Conservation (phyloP, 1,284 basidiomycete genomes). For the Coniferiporia weirii region DNA sequence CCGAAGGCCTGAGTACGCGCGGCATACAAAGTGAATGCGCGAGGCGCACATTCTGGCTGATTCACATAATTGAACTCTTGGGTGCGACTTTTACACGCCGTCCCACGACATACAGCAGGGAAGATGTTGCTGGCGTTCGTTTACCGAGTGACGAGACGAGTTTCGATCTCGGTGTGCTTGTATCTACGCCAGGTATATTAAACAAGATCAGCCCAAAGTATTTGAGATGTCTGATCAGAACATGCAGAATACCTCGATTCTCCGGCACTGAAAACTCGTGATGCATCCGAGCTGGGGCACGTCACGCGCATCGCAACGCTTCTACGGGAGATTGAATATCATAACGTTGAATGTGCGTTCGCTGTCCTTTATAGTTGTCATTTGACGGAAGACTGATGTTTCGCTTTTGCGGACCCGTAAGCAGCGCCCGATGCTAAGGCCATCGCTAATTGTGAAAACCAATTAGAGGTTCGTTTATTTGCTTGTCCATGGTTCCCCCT, state of each 20-base stretch:
- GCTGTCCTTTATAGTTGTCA: neutral
- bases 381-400: neutral
- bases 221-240: constrained; percentile 11
- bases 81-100: constrained; percentile 46
- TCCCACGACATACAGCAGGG: constrained; percentile 42
- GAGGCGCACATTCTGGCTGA: constrained; percentile 73
- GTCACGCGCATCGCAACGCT: constrained; percentile 62
- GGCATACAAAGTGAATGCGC: constrained; percentile 66
- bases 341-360: constrained; percentile 24
- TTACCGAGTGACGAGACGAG: constrained; percentile 72
- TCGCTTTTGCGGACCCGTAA: neutral
- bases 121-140: constrained; percentile 51
- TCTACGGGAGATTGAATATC: constrained; percentile 42
- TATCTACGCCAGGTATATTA: constrained; percentile 53
- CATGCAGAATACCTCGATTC: constrained; percentile 58
- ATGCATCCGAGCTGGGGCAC: constrained; percentile 67
- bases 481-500: neutral
- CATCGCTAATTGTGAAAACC: constrained; percentile 5
- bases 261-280: constrained; percentile 51
- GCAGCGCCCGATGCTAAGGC: constrained; percentile 9
- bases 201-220: constrained; percentile 16
- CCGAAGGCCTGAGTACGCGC: constrained; percentile 50
- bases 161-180: constrained; percentile 63
- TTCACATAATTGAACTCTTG: constrained; percentile 42
- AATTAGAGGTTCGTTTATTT: constrained; percentile 12